Evolutionary conservation across 331 rosid species (phyloP), one percentile per base, ranked within the genome.

Genomic region (Acacia concinna): DNA sequence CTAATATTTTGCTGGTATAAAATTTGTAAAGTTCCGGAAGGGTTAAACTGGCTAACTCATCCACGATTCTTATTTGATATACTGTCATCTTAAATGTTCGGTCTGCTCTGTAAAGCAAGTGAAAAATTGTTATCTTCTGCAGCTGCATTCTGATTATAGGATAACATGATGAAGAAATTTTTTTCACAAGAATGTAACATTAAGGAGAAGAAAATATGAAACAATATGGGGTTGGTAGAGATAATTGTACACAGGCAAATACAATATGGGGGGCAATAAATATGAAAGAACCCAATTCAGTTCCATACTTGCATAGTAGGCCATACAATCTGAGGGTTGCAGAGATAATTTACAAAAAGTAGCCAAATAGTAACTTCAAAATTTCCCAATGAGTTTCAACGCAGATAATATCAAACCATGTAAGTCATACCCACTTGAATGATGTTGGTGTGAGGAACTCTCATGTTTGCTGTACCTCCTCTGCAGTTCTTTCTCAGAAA

Each of bases 391-490:
- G 82, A 68, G 47, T 47, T 37, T 71, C 51, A 31, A 25, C 27
- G 20, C 54, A 75, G 65, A 75, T 9, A 38, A 38, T 4, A 51
- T 44, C 9, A 51, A 41, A 68, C 3, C 27, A 23, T 14, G 30
- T 93, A 88, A 56, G 99, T 93, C 98, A 90, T 95, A 21, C 97
- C 92, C 75, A 91, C 99, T 84, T 86, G 89, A 66, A 95, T 88
- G 86, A 93, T 89, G 73, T 95, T 91, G 89, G 94, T 91, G 84
- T 93, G 99, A 79, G 99, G 99, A 1, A 89, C 97, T 73, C 86
- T 88, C 97, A 88, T 88, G 70, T 88, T 91, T 70, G 97, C 99
- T 56, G 94, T 84, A 32, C 98, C 91, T 21, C 85, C 98, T 81
- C 94, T 82, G 76, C 94, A 93, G 81, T 95, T 95, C 80, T 83